Percentiles rank a stretch among this genome's conserved stretches.
These are phyloP conservation scores for Zasmidium angulare DNA, from an alignment of 2,329 filamentous ascomycete genomes.

Conservation along the genomic window DNA sequence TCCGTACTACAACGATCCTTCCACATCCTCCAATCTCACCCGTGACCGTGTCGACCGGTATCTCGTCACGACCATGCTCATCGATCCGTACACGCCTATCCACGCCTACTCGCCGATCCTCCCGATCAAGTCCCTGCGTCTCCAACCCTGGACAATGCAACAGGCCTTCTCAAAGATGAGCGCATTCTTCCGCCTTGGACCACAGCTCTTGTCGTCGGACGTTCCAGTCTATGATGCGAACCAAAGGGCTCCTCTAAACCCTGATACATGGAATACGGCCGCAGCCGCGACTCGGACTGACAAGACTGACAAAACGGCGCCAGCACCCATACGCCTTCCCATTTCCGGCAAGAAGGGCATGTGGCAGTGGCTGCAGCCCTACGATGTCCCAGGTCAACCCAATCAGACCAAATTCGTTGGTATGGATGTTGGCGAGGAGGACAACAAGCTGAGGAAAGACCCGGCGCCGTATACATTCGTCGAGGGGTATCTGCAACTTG, in stretches of 20 bases:
- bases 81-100: slow-evolving; percentile 7
- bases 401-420: not conserved
- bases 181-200: slow-evolving; percentile 3
- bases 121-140: slow-evolving; percentile 6
- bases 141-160: slow-evolving; percentile 9
- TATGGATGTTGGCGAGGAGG: not conserved
- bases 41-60: no score
- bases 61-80: not conserved
- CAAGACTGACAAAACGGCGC: not conserved
- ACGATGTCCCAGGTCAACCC: not conserved
- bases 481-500: not conserved
- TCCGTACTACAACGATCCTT: not conserved
- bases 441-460: not conserved
- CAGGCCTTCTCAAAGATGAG: slow-evolving; percentile 5
- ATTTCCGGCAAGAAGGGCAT: not conserved
- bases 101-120: slow-evolving; percentile 7
- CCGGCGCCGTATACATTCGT: not conserved
- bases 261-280: not conserved
- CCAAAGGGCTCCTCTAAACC: not conserved
- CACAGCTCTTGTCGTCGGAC: not conserved
- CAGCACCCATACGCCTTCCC: not conserved
- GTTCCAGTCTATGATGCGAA: not conserved
- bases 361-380: not conserved
- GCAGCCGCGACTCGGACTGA: not conserved
- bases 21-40: not conserved